Evolutionary conservation across 208 protist species (phyloP).

Genomic region (Crithidia brevicula): DNA sequence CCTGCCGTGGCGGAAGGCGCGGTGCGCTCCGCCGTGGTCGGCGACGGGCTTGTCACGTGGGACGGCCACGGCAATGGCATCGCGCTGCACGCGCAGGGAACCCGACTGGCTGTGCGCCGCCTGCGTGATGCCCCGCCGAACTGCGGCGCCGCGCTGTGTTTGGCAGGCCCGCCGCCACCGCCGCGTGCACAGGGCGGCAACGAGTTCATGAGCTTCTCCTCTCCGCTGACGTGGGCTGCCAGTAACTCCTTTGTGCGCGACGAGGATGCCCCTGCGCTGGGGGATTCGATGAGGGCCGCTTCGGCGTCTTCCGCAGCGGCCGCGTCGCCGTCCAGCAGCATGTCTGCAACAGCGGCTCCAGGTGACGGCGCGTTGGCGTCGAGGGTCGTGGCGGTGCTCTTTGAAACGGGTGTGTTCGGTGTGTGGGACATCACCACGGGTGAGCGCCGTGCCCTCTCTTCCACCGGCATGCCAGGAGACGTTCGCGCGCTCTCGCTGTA

Average conservation of each 20-base stretch:
- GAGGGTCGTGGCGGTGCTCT: constrained; percentile 34
- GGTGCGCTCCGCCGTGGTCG: constrained; percentile 43
- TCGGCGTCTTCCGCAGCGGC: not conserved
- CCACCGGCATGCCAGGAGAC: constrained; percentile 19
- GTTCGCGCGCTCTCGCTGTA: constrained; percentile 39
- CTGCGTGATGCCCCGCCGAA: constrained; percentile 41
- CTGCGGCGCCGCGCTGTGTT: constrained; percentile 29
- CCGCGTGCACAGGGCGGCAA: constrained; percentile 3
- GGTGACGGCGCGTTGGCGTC: not conserved
- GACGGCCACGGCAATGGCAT: constrained; percentile 50
- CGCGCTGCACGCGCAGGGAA: constrained; percentile 35
- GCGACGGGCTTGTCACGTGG: constrained; percentile 47
- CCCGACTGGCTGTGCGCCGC: constrained; percentile 28
- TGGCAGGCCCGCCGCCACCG: constrained; percentile 24
- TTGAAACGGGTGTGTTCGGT: constrained; percentile 50
- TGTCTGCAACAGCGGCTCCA: not conserved
- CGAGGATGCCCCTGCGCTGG: not conserved
- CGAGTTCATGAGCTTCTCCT: constrained; percentile 31
- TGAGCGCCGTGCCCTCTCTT: constrained; percentile 54
- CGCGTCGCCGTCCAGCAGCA: not conserved
- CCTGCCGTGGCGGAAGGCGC: constrained; percentile 30
- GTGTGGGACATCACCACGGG: constrained; percentile 66
- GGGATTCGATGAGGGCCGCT: not conserved
- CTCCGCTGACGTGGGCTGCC: constrained; percentile 16
- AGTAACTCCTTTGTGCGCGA: constrained; percentile 5